Base-by-base conservation (phyloP, 768 basidiomycete genomes). In the Hericium coralloides region DNA sequence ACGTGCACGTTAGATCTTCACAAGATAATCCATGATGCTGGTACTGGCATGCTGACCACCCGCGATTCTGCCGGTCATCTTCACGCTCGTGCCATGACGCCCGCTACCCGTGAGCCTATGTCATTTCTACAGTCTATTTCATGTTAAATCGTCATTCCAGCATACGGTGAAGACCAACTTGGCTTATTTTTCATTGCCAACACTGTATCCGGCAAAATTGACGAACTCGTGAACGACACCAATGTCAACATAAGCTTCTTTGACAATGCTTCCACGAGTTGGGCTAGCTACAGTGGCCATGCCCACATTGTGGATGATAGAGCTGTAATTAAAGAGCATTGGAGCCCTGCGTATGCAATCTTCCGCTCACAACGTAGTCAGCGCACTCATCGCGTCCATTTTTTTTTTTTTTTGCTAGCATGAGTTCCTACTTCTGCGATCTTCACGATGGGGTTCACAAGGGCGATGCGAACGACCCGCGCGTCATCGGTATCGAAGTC, bases 181-280 rank as follows among this genome's bases (percentile, higher is more conserved):
- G 79, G 73, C 45, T 79, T 91, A 57, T 63, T 80, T 12, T 91
- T 91, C 73, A 70, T 91, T 60, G 85, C 81, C 23, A 93, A 92
- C 68, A 85, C 84, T 43, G 81, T 72, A 1, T 82, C 87, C 4
- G 76, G 74, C 66, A 92, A 93, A 65, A 86, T 82, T 59, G 82
- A 87, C 26, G 89, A 93, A 66, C 82, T 93, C 52, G 68, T 85
- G 63, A 79, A 87, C 63, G 88, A 92, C 65, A 66, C 75, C 2
- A 80, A 90, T 67, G 89, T 89, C 64, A 94, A 95, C 66, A 82
- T 93, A 58, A 82, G 82, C 58, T 92, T 90, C 69, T 81, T 79
- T 65, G 84, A 92, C 61, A 74, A 77, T 12, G 72, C 74, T 14
- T 79, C 83, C 7, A 92, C 89, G 0, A 80, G 79, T 57, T 94